Evolutionary conservation across 768 basidiomycete species (phyloP).

Genomic region (Baorangia bicolor): DNA sequence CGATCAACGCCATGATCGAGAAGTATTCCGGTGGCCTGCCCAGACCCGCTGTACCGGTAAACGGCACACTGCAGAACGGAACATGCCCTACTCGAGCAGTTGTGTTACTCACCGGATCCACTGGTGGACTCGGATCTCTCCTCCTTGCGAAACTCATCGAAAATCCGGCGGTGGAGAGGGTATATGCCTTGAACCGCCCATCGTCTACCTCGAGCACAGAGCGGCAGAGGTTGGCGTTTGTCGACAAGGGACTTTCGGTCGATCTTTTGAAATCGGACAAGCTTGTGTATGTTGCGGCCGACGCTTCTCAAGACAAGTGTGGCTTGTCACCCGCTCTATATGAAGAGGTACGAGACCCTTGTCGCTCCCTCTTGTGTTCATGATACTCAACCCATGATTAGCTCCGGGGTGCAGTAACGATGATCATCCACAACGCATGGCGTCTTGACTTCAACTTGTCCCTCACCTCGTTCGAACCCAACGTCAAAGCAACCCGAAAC

Average conservation of each 20-base stretch:
- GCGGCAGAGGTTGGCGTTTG: slow-evolving; percentile 36
- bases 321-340: slow-evolving; percentile 29
- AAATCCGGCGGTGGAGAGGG: slow-evolving; percentile 17
- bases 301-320: slow-evolving; percentile 29
- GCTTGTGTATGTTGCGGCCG: slow-evolving; percentile 39
- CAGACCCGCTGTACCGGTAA: background rate
- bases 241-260: slow-evolving; percentile 34
- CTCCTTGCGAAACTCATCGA: slow-evolving; percentile 31
- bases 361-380: no score
- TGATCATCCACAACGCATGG: slow-evolving; percentile 28
- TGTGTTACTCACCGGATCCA: slow-evolving; percentile 39
- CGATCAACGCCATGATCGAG: slow-evolving; percentile 34
- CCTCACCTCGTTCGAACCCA: slow-evolving; percentile 37
- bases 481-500: slow-evolving; percentile 33
- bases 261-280: slow-evolving; percentile 30
- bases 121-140: slow-evolving; percentile 42
- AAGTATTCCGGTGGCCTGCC: slow-evolving; percentile 1
- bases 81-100: background rate
- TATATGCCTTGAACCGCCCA: slow-evolving; percentile 36
- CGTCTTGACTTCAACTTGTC: slow-evolving; percentile 41
- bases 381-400: background rate
- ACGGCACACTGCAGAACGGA: background rate
- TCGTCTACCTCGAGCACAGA: slow-evolving; percentile 8
- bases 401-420: slow-evolving; percentile 24
- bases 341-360: slow-evolving; percentile 27